These are phyloP conservation scores for Calocybe gangraenosa DNA, from an alignment of 768 basidiomycete genomes.

Conservation along the genomic window DNA sequence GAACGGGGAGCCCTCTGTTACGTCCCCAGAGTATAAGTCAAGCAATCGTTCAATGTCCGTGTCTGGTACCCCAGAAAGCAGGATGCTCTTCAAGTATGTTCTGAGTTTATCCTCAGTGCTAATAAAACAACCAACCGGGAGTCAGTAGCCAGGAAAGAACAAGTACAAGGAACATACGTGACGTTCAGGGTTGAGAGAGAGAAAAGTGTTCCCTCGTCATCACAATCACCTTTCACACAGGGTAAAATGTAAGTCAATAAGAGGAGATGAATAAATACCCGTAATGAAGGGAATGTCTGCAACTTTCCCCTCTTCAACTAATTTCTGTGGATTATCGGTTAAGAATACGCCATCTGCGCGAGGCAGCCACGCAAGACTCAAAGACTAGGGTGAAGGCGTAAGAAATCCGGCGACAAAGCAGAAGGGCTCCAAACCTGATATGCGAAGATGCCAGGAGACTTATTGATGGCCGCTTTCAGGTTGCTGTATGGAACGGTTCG, in stretches of 20 bases:
- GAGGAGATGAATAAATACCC: conserved; percentile 24
- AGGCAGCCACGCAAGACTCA: conserved; percentile 44
- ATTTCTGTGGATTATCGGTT: conserved; percentile 36
- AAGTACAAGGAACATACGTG: conserved; percentile 28
- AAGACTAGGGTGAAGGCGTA: conserved; percentile 26
- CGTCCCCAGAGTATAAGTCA: conserved; percentile 33
- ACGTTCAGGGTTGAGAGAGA: conserved; percentile 41
- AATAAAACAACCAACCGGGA: neutral
- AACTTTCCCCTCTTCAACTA: conserved; percentile 39
- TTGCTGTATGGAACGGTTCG: conserved; percentile 30
- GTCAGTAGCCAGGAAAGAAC: neutral
- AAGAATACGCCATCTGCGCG: conserved; percentile 47
- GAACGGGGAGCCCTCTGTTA: conserved; percentile 48
- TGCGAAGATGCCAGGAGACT: conserved; percentile 34
- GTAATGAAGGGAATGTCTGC: conserved; percentile 47
- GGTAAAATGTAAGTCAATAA: conserved; percentile 2
- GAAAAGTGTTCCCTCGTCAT: conserved; percentile 58
- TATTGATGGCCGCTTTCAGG: conserved; percentile 42
- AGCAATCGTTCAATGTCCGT: conserved; percentile 26
- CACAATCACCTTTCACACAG: conserved; percentile 34
- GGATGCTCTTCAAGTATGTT: conserved; percentile 24
- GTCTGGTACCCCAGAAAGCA: conserved; percentile 27
- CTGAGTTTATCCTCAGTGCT: conserved; percentile 23
- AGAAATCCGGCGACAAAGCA: conserved; percentile 21
- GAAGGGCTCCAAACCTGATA: conserved; percentile 15